Evolutionary conservation across 495 filamentous ascomycete species (phyloP), one percentile per base, ranked within the genome.

Genomic region (Podospora sp.): DNA sequence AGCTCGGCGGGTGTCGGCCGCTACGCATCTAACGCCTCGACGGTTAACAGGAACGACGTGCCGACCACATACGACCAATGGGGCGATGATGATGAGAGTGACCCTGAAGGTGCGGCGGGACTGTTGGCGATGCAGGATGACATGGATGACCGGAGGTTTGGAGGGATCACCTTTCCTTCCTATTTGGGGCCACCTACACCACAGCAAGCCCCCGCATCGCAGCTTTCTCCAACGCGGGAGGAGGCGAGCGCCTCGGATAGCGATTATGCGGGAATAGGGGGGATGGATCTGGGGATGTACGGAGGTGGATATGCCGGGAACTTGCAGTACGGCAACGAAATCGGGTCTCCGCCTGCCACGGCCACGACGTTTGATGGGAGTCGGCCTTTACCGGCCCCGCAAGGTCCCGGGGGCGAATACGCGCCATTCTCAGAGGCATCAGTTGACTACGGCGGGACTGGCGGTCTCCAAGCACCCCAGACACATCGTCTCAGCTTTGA

Each of bases 71-170:
- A 77, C 50, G 70, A 77, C 46, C 71, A 76, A 26, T 76, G 71
- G 66, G 77, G 79, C 20, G 78, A 78, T 9, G 61, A 65, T 27
- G 83, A 95, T 67, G 91, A 92, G 27, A 97, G 93, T 71, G 95
- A 99, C 68, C 87, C 92, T 0, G 95, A 99, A 77, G 94, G 92
- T 26, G 90, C 91, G 22, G 92, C 91, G 26, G 95, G 95, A 0
- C 79, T 96, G 20, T 87, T 89, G 69, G 93, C 93, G 72, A 85
- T 99, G 84, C 89, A 87, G 36, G 86, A 92, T 77, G 95, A 97
- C 61, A 88, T 93, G 76, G 88, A 97, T 73, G 93, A 97, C 55
- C 87, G 90, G 21, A 81, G 84, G 51, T 87, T 88, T 62, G 88
- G 58, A 65, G 81, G 72, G 74, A 70, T 71, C 60, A 73, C 62